Percentiles rank a stretch among this genome's conserved stretches.
These are phyloP conservation scores for Brachypodium distachyon DNA, from an alignment of 202 grass and related monocot genomes.

Conservation along the genomic window DNA sequence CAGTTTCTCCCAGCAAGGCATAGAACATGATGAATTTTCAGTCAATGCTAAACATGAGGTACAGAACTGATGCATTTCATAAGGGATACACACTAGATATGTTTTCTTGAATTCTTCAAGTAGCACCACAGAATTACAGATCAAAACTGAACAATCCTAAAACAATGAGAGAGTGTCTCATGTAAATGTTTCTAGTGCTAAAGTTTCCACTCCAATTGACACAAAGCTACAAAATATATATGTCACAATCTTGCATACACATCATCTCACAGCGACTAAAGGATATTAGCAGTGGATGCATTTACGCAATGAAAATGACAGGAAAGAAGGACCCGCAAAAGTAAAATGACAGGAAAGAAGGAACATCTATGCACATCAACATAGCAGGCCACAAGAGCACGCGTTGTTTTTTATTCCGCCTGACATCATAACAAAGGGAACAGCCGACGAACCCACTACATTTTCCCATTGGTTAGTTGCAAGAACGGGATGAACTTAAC, in stretches of 20 bases:
- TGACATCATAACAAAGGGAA: constrained; percentile 13
- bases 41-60: background rate
- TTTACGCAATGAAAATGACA: constrained; percentile 17
- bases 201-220: background rate
- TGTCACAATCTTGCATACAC: constrained; percentile 16
- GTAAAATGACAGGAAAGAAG: constrained; percentile 11
- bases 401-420: background rate
- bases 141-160: background rate
- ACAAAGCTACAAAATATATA: constrained; percentile 16
- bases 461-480: background rate
- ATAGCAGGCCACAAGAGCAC: background rate
- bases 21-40: background rate
- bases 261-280: background rate
- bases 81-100: background rate
- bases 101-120: background rate
- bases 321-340: background rate
- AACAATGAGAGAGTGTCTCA: background rate
- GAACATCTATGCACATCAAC: constrained; percentile 15
- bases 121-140: background rate
- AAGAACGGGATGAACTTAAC: background rate
- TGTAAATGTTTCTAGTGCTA: background rate
- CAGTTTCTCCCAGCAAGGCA: constrained; percentile 10
- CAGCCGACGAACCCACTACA: background rate
- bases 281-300: background rate
- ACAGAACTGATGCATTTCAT: background rate